Conservation (phyloP, 129 eudicot genomes). For the Centrapalus pauciflorus region DNA sequence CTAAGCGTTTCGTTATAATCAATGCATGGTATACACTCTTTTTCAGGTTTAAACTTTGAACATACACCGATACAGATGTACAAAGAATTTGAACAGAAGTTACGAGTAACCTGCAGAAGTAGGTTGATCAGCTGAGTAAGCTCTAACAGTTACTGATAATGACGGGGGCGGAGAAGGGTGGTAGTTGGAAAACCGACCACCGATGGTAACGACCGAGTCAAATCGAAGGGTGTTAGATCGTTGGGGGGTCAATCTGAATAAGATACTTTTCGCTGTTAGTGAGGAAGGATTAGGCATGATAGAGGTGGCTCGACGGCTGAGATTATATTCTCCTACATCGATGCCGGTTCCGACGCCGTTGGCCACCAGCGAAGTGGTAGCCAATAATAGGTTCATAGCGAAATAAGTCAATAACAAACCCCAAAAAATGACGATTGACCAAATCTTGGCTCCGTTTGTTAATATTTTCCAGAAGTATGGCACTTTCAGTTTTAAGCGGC, state of each 20-base stretch:
- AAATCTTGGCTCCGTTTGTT: no score
- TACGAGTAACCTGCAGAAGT: slow-evolving; percentile 47
- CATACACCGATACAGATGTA: not conserved
- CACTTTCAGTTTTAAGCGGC: no score
- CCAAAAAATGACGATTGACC: no score
- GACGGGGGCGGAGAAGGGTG: slow-evolving; percentile 21
- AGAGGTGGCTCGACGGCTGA: slow-evolving; percentile 12
- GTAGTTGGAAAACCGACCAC: slow-evolving; percentile 23
- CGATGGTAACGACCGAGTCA: slow-evolving; percentile 24
- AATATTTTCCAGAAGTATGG: no score
- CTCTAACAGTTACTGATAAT: slow-evolving; percentile 27
- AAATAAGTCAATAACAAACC: no score
- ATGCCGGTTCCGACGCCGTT: slow-evolving; percentile 30
- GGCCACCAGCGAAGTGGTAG: slow-evolving; percentile 41
- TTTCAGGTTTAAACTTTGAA: not conserved
- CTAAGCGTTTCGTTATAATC: not conserved
- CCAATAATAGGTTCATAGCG: no score
- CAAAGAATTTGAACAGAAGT: not conserved
- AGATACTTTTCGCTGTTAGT: slow-evolving; percentile 22
- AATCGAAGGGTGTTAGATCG: slow-evolving; percentile 31
- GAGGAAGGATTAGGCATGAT: slow-evolving; percentile 29
- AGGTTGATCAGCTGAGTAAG: slow-evolving; percentile 44
- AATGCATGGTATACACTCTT: not conserved
- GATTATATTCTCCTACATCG: slow-evolving; percentile 8
- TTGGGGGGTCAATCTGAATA: slow-evolving; percentile 25